A percentile compares a stretch with the other conserved stretches of the same genome.
Evolutionary conservation across 2,329 filamentous ascomycete genomes (phyloP).

Genomic region (Calycina marina): DNA sequence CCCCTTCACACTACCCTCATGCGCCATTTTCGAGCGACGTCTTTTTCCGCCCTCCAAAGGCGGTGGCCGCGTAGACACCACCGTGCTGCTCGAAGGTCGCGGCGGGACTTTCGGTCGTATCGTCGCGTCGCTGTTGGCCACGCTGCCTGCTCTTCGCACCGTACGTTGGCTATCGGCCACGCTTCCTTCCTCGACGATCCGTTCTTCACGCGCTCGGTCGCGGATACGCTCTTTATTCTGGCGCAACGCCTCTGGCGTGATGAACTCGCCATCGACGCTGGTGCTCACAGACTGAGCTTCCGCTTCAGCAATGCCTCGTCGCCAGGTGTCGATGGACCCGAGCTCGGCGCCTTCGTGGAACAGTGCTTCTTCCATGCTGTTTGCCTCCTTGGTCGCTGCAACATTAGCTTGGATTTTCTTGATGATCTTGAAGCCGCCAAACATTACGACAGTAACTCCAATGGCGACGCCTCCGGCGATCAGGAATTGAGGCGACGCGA

Average conservation of each 20-base stretch:
- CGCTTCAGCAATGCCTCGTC: conserved; percentile 21
- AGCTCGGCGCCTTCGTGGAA: conserved; percentile 19
- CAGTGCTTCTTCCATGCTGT: conserved; percentile 17
- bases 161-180: conserved; percentile 1
- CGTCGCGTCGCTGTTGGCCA: conserved; percentile 20
- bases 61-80: conserved; percentile 11
- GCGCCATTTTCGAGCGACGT: conserved; percentile 13
- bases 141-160: conserved; percentile 9
- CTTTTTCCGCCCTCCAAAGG: conserved; percentile 11
- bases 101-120: conserved; percentile 4
- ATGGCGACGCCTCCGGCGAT: conserved; percentile 82
- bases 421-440: conserved; percentile 95
- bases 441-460: conserved; percentile 87
- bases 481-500: conserved; percentile 84
- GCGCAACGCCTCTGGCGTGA: conserved; percentile 20
- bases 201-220: conserved; percentile 14
- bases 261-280: conserved; percentile 22
- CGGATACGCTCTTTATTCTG: conserved; percentile 15
- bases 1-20: conserved; percentile 7
- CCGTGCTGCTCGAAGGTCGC: background rate
- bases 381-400: conserved; percentile 13
- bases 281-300: conserved; percentile 18
- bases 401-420: conserved; percentile 53
- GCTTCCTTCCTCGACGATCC: conserved; percentile 3
- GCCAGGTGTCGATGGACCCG: conserved; percentile 21